Conservation (phyloP, 106 monocot genomes). For the Dactylorhiza incarnata region DNA sequence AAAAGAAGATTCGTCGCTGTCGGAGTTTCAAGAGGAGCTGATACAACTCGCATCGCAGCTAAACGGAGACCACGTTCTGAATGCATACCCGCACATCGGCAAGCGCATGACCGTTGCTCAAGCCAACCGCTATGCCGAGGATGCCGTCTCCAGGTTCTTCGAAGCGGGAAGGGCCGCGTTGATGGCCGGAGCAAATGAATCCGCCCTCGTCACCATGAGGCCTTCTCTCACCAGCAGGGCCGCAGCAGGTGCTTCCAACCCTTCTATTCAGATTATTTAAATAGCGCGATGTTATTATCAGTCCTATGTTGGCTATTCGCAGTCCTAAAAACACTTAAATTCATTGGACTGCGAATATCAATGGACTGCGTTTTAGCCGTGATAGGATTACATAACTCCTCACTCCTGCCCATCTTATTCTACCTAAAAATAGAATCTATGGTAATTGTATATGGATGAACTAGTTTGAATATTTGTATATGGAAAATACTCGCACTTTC, state of each 20-base stretch:
- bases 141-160: constrained; percentile 87
- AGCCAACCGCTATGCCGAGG: constrained; percentile 80
- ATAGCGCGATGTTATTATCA: background rate
- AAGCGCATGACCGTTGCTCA: constrained; percentile 61
- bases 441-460: background rate
- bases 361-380: too few relatives aligned
- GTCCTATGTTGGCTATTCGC: too few relatives aligned
- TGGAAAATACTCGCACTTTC: background rate
- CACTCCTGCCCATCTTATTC: background rate
- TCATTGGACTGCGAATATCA: too few relatives aligned
- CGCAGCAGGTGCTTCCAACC: background rate
- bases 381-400: too few relatives aligned
- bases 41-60: constrained; percentile 97
- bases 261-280: constrained; percentile 16
- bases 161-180: constrained; percentile 85
- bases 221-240: constrained; percentile 82
- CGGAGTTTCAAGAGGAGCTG: constrained; percentile 85
- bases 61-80: constrained; percentile 84
- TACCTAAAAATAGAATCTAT: background rate
- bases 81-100: constrained; percentile 78
- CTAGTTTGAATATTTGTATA: background rate
- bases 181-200: constrained; percentile 83
- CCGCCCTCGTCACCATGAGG: constrained; percentile 70
- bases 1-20: constrained; percentile 47
- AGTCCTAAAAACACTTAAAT: background rate